Percentiles rank a stretch among this genome's conserved stretches.
Evolutionary conservation across 2,329 filamentous ascomycete genomes (phyloP).

Genomic region (Penicillium capsulatum): DNA sequence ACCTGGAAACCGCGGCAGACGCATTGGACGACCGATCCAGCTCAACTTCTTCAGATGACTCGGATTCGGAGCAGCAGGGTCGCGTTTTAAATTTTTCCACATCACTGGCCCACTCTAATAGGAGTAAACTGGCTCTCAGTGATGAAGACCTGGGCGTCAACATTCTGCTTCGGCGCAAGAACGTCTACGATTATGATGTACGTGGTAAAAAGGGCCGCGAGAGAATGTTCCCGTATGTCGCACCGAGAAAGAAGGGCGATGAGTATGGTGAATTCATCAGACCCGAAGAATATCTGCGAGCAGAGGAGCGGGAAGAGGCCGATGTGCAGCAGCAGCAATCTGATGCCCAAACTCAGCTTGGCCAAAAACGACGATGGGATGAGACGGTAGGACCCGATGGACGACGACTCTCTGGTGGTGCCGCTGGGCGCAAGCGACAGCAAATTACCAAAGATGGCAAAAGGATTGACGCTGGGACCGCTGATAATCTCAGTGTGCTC

Average conservation of each 20-base stretch:
- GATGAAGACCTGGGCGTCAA: conserved; percentile 92
- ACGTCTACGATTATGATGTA: conserved; percentile 90
- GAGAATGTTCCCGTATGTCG: conserved; percentile 82
- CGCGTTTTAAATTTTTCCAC: conserved; percentile 86
- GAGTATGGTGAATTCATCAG: conserved; percentile 93
- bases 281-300: conserved; percentile 87
- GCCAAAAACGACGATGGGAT: conserved; percentile 93
- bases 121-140: conserved; percentile 79
- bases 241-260: conserved; percentile 73
- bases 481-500: conserved; percentile 46
- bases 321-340: conserved; percentile 58
- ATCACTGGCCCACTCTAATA: conserved; percentile 74
- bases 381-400: conserved; percentile 52
- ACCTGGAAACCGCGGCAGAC: conserved; percentile 72
- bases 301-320: conserved; percentile 79
- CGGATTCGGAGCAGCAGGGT: conserved; percentile 84
- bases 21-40: conserved; percentile 71
- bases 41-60: conserved; percentile 82
- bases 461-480: conserved; percentile 43
- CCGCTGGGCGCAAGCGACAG: conserved; percentile 56
- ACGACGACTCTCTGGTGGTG: conserved; percentile 39
- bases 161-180: conserved; percentile 80
- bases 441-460: conserved; percentile 41
- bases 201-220: conserved; percentile 87
- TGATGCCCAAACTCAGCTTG: conserved; percentile 61